phyloP scores from a whole-genome alignment of 306 rosid genomes.

The Ormosia semicastrata region DNA sequence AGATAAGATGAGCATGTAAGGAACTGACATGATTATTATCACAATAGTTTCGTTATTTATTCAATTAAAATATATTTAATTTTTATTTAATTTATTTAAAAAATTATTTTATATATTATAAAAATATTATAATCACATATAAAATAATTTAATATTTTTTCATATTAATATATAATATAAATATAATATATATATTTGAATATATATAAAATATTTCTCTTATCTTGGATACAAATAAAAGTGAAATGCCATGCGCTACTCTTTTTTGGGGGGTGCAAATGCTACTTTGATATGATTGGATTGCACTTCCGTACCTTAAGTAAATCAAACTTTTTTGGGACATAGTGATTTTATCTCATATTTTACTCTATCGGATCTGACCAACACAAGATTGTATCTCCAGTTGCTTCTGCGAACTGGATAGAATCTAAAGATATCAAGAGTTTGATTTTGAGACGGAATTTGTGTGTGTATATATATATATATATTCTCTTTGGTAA shows the following conservation, averaged over 20 bases:
- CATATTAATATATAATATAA: too few relatives aligned
- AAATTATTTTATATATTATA: too few relatives aligned
- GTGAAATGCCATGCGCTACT: not conserved
- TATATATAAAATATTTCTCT: too few relatives aligned
- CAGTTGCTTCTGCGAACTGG: not conserved
- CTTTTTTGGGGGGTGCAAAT: not conserved
- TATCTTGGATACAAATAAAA: not conserved
- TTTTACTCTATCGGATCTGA: not conserved
- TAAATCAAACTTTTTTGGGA: conserved; percentile 20
- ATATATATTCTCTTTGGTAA: not conserved
- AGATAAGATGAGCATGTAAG: not conserved
- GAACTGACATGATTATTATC: not conserved
- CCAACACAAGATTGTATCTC: not conserved
- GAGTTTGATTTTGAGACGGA: conserved; percentile 13
- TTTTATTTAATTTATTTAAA: too few relatives aligned
- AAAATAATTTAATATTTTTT: too few relatives aligned
- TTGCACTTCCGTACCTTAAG: conserved; percentile 5
- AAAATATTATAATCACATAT: too few relatives aligned
- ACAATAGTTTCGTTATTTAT: not conserved
- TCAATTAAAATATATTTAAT: too few relatives aligned
- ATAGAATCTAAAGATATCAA: conserved; percentile 18
- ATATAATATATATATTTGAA: too few relatives aligned
- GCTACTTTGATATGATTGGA: conserved; percentile 13
- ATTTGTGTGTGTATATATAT: not conserved
- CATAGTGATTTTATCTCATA: conserved; percentile 22